These are phyloP conservation scores for Corylus americana DNA, from an alignment of 306 rosid genomes.

Conservation along the genomic window DNA sequence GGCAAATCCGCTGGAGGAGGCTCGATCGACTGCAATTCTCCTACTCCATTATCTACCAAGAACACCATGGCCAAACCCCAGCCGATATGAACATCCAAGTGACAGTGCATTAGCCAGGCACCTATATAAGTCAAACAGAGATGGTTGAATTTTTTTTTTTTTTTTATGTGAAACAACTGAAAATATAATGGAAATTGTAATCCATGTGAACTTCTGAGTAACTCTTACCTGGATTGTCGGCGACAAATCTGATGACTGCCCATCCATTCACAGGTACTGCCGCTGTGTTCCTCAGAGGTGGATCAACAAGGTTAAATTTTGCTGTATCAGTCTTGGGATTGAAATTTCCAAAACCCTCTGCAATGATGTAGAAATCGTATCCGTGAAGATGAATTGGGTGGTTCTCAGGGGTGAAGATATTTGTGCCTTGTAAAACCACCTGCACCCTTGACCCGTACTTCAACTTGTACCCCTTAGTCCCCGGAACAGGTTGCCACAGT, in stretches of 20 bases:
- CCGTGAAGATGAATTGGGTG: conserved; percentile 96
- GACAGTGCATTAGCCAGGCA: conserved; percentile 94
- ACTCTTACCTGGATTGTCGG: conserved; percentile 86
- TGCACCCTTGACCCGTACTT: conserved; percentile 79
- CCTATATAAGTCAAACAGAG: conserved; percentile 43
- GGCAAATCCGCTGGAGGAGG: conserved; percentile 78
- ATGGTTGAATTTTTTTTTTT: background rate
- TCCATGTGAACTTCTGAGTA: background rate
- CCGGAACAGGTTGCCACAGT: conserved; percentile 67
- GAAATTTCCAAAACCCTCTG: conserved; percentile 89
- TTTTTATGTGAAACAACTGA: background rate
- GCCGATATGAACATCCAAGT: conserved; percentile 83
- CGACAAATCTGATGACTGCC: conserved; percentile 91
- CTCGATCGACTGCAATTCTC: conserved; percentile 65
- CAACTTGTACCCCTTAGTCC: conserved; percentile 63
- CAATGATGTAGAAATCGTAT: conserved; percentile 79
- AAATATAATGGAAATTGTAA: background rate
- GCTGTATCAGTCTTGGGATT: conserved; percentile 53
- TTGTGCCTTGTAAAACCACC: conserved; percentile 81
- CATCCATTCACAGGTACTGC: conserved; percentile 85
- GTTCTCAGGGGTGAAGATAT: conserved; percentile 73
- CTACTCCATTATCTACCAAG: conserved; percentile 79
- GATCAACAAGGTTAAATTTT: conserved; percentile 87
- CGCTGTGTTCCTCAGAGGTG: conserved; percentile 83
- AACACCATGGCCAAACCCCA: conserved; percentile 98